Base-by-base conservation (phyloP, 2,329 filamentous ascomycete species). In the Plectosphaerella cucumerina region DNA sequence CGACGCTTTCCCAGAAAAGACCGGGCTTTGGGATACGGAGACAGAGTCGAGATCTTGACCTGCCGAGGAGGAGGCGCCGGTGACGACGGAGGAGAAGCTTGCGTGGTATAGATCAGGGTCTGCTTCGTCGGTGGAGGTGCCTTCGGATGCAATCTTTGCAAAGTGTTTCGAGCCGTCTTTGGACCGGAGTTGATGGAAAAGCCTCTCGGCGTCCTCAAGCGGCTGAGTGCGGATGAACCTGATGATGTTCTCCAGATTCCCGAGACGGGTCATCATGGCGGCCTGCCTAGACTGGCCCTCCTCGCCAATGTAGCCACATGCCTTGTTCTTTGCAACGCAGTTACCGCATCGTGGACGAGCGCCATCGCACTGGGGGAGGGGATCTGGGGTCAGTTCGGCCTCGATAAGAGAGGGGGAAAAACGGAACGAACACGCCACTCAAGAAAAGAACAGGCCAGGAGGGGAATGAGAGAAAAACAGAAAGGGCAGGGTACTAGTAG, bases 251-350 rank as follows among this genome's bases (percentile, higher is more conserved):
- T 68, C 65, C 9, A 65, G 54, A 8, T 57, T 52, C 5, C 60
- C 57, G 1, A 67, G 55, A 1, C 65, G 63, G 1, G 61, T 51
- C 44, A 62, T 61, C 50, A 61, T 61, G 15, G 63, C 64, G 2
- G 57, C 62, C 42, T 64, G 60, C 11, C 62, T 59, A 8, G 63
- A 65, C 52, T 65, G 61, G 33, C 64, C 62, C 5, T 54, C 61
- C 41, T 64, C 60, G 37, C 62, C 64, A 12, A 64, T 62, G 49
- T 67, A 68, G n/a, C 59, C 56, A 44, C 65, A 68, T 2, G 56
- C 47, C 18, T 59, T 55, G 14, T 53, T 54, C 41, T 62, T 62
- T 44, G 58, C 52, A 12, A 56, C 50, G 56, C 65, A 68, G 26
- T 55, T 58, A 6, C 57, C 53, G 47, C 65, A 68, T 51, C 59